Evolutionary conservation across 169 alveolate species (phyloP), one percentile per base, ranked within the genome.

Genomic region (Cryptosporidium canis): DNA sequence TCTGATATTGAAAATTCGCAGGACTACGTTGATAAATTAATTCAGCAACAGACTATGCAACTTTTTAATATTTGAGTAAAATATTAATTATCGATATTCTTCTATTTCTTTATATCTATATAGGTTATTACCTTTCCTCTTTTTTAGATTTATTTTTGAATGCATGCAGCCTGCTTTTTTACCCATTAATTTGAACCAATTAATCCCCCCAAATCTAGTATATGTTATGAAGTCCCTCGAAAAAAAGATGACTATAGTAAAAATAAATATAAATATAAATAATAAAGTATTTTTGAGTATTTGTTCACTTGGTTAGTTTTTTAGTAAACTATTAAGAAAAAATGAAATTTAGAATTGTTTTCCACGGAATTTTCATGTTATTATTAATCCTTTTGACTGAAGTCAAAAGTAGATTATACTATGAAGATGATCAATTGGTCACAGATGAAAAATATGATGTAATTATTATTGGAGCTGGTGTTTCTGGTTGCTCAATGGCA

Each of bases 401-500:
- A 1, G 72, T 58, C 11, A 77, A 27, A 37, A 58, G 87, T 43
- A 77, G 41, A 21, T 41, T 58, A 55, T 58, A 77, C 27, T 61
- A 77, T 39, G 45, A 56, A 39, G 41, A 77, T 21, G 33, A 21
- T 56, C 8, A 24, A 16, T 29, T 77, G 5, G 64, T 77, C 21
- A 55, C 77, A 18, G 72, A 77, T 27, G 65, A 77, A 43, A 41
- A 77, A 12, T 77, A 77, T 41, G 87, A 77, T 61, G 87, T 77
- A 39, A 77, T 77, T 29, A 77, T 77, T 55, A 58, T 77, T 18
- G 87, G 87, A 9, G 87, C 87, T 37, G 87, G 87, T 39, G 87
- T 63, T 21, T 77, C 87, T 2, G 87, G 87, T 11, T 77, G 87
- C 37, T 55, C 72, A 6, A 77, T 77, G 87, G 87, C 87, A n/a